Conservation (phyloP, 805 yeast species). For the Pichia rugopelliculosa region DNA sequence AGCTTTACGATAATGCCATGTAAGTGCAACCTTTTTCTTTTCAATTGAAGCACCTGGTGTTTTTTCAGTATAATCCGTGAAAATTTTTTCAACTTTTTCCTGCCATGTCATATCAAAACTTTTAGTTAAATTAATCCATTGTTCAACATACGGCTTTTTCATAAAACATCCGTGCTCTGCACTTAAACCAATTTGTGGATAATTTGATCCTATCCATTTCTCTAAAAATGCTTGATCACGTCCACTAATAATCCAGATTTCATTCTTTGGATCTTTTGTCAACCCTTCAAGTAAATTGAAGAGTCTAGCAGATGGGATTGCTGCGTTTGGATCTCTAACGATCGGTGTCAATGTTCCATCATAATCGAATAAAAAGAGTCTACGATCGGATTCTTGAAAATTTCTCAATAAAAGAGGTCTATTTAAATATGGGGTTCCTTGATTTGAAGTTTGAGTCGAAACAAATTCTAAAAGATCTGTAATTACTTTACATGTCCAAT, state of each 20-base stretch:
- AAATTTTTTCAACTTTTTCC: slow-evolving; percentile 64
- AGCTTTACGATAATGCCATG: slow-evolving; percentile 96
- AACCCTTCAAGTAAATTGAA: slow-evolving; percentile 51
- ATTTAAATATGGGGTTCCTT: slow-evolving; percentile 76
- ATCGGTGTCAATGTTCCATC: slow-evolving; percentile 98
- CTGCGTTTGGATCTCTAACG: slow-evolving; percentile 96
- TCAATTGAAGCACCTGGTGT: slow-evolving; percentile 90
- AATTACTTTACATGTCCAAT: slow-evolving; percentile 68
- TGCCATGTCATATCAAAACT: slow-evolving; percentile 93
- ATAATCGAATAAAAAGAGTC: slow-evolving; percentile 87
- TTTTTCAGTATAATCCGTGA: slow-evolving; percentile 67
- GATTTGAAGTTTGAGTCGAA: slow-evolving; percentile 34
- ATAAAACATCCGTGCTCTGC: slow-evolving; percentile 98
- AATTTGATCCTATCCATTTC: slow-evolving; percentile 72
- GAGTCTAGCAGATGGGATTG: slow-evolving; percentile 79
- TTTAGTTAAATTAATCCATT: slow-evolving; percentile 83
- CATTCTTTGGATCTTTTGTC: slow-evolving; percentile 69
- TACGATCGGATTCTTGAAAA: slow-evolving; percentile 53
- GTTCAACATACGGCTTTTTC: slow-evolving; percentile 53
- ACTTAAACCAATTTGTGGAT: slow-evolving; percentile 64
- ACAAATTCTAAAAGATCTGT: slow-evolving; percentile 28
- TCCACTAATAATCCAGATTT: slow-evolving; percentile 93
- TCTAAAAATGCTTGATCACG: slow-evolving; percentile 87
- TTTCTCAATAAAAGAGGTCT: slow-evolving; percentile 53
- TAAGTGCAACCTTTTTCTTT: slow-evolving; percentile 83